These are phyloP conservation scores for Darksidea phi DNA, from an alignment of 495 filamentous ascomycete species.

Conservation along the genomic window DNA sequence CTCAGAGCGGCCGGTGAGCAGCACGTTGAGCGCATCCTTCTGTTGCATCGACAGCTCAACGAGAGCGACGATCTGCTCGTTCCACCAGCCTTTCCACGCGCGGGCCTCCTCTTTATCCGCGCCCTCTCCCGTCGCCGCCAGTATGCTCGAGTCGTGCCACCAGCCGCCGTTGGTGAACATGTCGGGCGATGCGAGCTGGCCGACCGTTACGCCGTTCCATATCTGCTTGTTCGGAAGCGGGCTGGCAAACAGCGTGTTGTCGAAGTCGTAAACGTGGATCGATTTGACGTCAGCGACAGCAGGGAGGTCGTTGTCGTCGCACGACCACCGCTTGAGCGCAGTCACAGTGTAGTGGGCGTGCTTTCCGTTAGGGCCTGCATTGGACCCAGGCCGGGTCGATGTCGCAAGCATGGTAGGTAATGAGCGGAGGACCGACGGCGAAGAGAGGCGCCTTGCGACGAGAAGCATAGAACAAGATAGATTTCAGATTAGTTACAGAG, in stretches of 20 bases:
- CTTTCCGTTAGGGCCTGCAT: constrained; percentile 6
- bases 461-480: constrained; percentile 4
- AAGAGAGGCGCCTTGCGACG: constrained; percentile 1
- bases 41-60: constrained; percentile 81
- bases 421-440: not conserved
- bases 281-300: constrained; percentile 66
- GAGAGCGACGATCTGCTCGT: constrained; percentile 83
- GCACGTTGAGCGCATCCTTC: constrained; percentile 78
- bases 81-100: constrained; percentile 96
- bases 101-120: constrained; percentile 76
- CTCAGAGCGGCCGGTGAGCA: constrained; percentile 87
- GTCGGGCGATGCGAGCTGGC: constrained; percentile 70
- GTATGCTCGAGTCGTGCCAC: constrained; percentile 92
- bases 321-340: constrained; percentile 77
- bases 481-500: not conserved
- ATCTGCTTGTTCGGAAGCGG: constrained; percentile 86
- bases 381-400: constrained; percentile 8
- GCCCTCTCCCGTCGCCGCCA: constrained; percentile 83
- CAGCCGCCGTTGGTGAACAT: constrained; percentile 84
- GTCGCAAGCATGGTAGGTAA: constrained; percentile 13
- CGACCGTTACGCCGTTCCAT: constrained; percentile 76
- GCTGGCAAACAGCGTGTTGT: constrained; percentile 92
- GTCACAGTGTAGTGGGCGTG: constrained; percentile 59
- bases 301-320: constrained; percentile 69
- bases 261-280: constrained; percentile 97